These are phyloP conservation scores for Lophiotrema nucula DNA, from an alignment of 495 filamentous ascomycete species.

Conservation along the genomic window DNA sequence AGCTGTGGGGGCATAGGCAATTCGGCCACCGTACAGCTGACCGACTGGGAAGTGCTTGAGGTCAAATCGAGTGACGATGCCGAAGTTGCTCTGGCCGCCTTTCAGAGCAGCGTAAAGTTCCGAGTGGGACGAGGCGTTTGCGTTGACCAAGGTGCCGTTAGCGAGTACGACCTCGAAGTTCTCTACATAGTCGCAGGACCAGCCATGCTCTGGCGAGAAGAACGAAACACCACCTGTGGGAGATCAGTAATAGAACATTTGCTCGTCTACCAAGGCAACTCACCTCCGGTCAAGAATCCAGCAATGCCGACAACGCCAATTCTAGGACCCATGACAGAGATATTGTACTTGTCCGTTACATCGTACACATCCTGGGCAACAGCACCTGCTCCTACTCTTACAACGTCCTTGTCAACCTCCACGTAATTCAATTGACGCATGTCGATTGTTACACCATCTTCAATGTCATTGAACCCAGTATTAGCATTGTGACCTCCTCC, in stretches of 20 bases:
- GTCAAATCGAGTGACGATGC: slow-evolving; percentile 43
- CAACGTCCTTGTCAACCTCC: slow-evolving; percentile 1
- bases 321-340: slow-evolving; percentile 34
- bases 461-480: slow-evolving; percentile 5
- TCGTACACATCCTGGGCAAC: slow-evolving; percentile 35
- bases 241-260: slow-evolving; percentile 3
- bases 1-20: slow-evolving; percentile 3
- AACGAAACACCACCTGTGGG: slow-evolving; percentile 37
- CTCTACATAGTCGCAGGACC: slow-evolving; percentile 38
- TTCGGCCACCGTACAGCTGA: slow-evolving; percentile 33
- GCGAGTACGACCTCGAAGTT: slow-evolving; percentile 40
- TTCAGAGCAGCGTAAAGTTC: slow-evolving; percentile 46
- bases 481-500: slow-evolving; percentile 33
- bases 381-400: slow-evolving; percentile 32
- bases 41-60: slow-evolving; percentile 27
- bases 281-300: slow-evolving; percentile 36
- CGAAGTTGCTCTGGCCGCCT: slow-evolving; percentile 48
- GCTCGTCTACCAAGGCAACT: slow-evolving; percentile 12
- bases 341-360: slow-evolving; percentile 10
- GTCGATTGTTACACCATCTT: slow-evolving; percentile 20
- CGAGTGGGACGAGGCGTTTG: slow-evolving; percentile 28
- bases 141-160: slow-evolving; percentile 32
- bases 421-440: slow-evolving; percentile 1
- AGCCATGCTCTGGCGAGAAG: slow-evolving; percentile 33
- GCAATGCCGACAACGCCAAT: slow-evolving; percentile 34